A percentile compares a stretch with the other conserved stretches of the same genome.
Conservation (phyloP, 2,329 filamentous ascomycete genomes). For the Teratosphaeria nubilosa region DNA sequence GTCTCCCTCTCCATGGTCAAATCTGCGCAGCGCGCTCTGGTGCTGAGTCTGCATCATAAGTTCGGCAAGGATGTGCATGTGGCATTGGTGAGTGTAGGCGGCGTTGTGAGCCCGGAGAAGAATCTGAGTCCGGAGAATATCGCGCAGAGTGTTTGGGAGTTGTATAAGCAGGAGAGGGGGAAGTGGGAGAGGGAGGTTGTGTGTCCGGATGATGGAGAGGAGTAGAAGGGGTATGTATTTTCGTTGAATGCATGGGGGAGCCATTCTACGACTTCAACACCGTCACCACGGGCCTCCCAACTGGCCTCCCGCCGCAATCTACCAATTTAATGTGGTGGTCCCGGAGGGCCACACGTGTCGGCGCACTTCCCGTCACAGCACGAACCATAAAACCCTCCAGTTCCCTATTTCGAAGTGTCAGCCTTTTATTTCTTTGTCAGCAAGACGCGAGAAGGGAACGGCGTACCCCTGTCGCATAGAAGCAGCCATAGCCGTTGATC, state of each 20-base stretch:
- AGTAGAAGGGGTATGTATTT: background rate
- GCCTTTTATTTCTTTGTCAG: too few relatives aligned
- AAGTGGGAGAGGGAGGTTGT: conserved; percentile 22
- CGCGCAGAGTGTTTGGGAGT: conserved; percentile 34
- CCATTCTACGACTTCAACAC: background rate
- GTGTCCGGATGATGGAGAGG: conserved; percentile 1
- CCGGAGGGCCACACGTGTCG: too few relatives aligned
- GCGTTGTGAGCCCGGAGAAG: conserved; percentile 32
- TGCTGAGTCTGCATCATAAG: conserved; percentile 34
- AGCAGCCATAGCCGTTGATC: too few relatives aligned
- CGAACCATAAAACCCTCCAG: too few relatives aligned
- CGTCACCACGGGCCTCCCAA: background rate
- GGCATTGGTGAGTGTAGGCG: conserved; percentile 38
- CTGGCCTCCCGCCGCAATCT: too few relatives aligned
- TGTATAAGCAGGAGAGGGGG: conserved; percentile 32
- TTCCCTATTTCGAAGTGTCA: too few relatives aligned
- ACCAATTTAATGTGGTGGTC: too few relatives aligned
- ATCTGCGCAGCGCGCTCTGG: conserved; percentile 42
- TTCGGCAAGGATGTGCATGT: conserved; percentile 38
- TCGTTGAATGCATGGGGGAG: background rate
- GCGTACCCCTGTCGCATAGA: too few relatives aligned
- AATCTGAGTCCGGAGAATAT: conserved; percentile 38
- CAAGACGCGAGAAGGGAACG: too few relatives aligned
- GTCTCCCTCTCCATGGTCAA: conserved; percentile 44
- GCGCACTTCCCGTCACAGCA: too few relatives aligned